phyloP scores from a whole-genome alignment of 352 stramenopile species.

The Blastocystis sp. region DNA sequence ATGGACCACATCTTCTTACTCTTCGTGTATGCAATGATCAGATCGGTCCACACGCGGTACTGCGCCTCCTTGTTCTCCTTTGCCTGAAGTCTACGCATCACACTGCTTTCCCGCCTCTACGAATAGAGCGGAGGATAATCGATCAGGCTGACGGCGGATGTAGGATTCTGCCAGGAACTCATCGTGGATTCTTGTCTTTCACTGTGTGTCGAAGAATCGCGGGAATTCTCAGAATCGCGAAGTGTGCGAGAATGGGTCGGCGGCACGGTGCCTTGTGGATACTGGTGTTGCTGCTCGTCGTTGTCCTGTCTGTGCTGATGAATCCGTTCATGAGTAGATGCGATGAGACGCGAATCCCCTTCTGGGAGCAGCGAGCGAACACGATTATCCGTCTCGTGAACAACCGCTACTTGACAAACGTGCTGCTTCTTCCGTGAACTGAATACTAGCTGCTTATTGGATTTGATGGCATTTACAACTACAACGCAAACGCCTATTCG shows the following conservation, averaged over 20 bases:
- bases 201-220: not conserved
- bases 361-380: not conserved
- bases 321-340: no score
- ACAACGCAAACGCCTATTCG: not conserved
- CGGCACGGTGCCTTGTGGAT: no score
- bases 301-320: no score
- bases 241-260: no score
- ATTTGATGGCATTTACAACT: not conserved
- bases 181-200: not conserved
- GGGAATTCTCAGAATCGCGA: not conserved
- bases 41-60: constrained; percentile 44
- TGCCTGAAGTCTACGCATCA: constrained; percentile 2
- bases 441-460: not conserved
- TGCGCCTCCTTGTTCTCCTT: constrained; percentile 55
- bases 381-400: not conserved
- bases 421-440: not conserved
- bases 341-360: not conserved
- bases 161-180: constrained; percentile 41
- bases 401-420: not conserved
- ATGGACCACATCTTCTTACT: constrained; percentile 56
- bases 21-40: constrained; percentile 1
- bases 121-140: constrained; percentile 44
- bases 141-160: not conserved
- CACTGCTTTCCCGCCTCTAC: not conserved
- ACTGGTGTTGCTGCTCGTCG: no score